phyloP scores from a whole-genome alignment of 441 rosid genomes.

The Francoa sonchifolia region DNA sequence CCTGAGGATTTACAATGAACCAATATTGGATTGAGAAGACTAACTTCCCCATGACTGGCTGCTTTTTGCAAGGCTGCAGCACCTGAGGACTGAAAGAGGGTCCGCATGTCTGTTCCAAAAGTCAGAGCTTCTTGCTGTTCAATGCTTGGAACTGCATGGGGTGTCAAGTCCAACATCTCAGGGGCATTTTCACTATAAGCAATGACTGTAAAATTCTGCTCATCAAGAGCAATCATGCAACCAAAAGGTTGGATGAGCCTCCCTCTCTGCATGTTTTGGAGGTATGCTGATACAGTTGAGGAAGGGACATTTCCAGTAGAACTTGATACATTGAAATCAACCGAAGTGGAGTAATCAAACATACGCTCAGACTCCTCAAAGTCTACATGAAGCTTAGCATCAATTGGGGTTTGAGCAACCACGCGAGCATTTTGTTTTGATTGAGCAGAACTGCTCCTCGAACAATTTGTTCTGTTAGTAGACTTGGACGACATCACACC shows the following conservation, averaged over 20 bases:
- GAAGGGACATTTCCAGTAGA: slow-evolving; percentile 51
- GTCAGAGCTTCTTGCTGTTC: slow-evolving; percentile 52
- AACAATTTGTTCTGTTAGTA: slow-evolving; percentile 24
- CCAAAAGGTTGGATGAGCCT: slow-evolving; percentile 65
- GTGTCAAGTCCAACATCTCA: slow-evolving; percentile 59
- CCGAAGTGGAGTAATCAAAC: slow-evolving; percentile 58
- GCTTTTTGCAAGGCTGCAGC: slow-evolving; percentile 62
- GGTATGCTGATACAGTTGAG: slow-evolving; percentile 53
- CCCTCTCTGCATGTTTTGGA: slow-evolving; percentile 72
- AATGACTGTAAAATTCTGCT: slow-evolving; percentile 39
- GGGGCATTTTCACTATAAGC: slow-evolving; percentile 69
- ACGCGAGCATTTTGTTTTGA: slow-evolving; percentile 37
- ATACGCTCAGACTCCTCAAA: slow-evolving; percentile 48
- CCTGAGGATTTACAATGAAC: slow-evolving; percentile 54
- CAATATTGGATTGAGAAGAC: slow-evolving; percentile 57
- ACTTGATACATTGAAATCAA: slow-evolving; percentile 37
- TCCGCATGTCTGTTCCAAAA: slow-evolving; percentile 48
- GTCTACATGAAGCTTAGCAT: slow-evolving; percentile 51
- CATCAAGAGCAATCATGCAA: slow-evolving; percentile 62
- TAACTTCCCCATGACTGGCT: slow-evolving; percentile 47
- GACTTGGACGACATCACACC: slow-evolving; percentile 46
- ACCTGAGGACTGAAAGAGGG: slow-evolving; percentile 46
- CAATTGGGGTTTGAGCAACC: slow-evolving; percentile 59
- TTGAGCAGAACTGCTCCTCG: slow-evolving; percentile 44
- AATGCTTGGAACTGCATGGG: slow-evolving; percentile 65